Evolutionary conservation across 768 basidiomycete species (phyloP).

Genomic region (Rhizopogon roseolus): DNA sequence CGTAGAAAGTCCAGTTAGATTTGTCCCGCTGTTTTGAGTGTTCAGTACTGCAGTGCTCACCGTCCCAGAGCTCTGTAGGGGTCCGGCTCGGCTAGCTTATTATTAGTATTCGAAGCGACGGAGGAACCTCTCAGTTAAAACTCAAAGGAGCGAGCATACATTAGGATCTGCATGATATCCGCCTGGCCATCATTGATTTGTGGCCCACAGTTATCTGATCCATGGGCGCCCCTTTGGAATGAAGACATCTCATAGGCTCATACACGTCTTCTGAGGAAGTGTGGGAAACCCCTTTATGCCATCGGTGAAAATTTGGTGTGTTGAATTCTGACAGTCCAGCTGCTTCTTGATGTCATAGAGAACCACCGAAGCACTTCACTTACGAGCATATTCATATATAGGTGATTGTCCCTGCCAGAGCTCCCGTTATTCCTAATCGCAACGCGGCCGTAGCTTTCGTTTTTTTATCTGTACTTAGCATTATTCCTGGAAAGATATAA

Average conservation of each 20-base stretch:
- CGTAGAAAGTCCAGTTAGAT: background rate
- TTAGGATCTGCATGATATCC: constrained; percentile 21
- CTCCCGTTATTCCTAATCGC: constrained; percentile 26
- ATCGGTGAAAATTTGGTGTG: too few relatives aligned
- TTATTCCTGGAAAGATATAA: constrained; percentile 22
- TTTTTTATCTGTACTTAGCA: constrained; percentile 21
- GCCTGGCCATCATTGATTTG: constrained; percentile 12
- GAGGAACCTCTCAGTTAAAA: constrained; percentile 27
- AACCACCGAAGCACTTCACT: too few relatives aligned
- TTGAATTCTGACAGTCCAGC: too few relatives aligned
- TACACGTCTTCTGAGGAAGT: too few relatives aligned
- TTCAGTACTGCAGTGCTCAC: background rate
- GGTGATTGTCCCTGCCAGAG: constrained; percentile 8
- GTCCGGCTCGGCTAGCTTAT: constrained; percentile 13
- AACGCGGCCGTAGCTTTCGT: constrained; percentile 32
- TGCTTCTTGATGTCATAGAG: too few relatives aligned
- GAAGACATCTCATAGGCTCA: too few relatives aligned
- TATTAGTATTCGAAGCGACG: background rate
- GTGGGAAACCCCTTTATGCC: too few relatives aligned
- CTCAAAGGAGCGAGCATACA: constrained; percentile 19
- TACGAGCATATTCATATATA: constrained; percentile 9
- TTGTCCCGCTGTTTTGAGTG: background rate
- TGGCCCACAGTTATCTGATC: constrained; percentile 16
- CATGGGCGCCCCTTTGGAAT: too few relatives aligned
- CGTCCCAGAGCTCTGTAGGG: constrained; percentile 20